Evolutionary conservation across 2,329 filamentous ascomycete genomes (phyloP), one percentile per base, ranked within the genome.

Genomic region (Xylariaceae sp.): DNA sequence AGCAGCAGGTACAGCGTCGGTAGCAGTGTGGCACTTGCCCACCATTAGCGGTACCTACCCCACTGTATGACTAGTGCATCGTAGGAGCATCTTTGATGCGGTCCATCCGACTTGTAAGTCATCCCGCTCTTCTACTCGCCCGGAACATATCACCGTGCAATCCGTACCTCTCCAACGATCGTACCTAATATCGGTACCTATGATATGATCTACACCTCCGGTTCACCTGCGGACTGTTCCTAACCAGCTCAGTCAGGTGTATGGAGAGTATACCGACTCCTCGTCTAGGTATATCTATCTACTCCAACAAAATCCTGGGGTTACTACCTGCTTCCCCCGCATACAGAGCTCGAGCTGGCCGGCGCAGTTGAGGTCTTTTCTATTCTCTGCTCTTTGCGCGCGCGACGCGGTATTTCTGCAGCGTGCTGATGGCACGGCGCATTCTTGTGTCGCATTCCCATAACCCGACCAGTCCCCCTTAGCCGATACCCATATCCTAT

Each of bases 261-360:
- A 42, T 37, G 52, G 9, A n/a, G 10, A 49, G 15, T 30, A 49
- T 49, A 51, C 49, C 49, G 11, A 50, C n/a, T 10, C 13, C 37
- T 23, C 48, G 23, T 42, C 37, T 50, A n/a, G 49, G 18, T 35
- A 51, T 35, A 34, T 9, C 49, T 51, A n/a, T 42, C 23, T 30
- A 44, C 47, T 49, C 51, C 55, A 56, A 9, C 49, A 10, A 39
- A 39, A n/a, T 55, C 17, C 53, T 48, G 55, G 58, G 62, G 62
- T 62, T 62, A 61, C 61, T 62, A 61, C 61, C 54, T 53, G 55
- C 58, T 60, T 67, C 67, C 62, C 67, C 66, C 11, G 17, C 8
- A 35, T 45, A 51, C 23, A 52, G 49, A 17, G 11, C 65, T 64
- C 57, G 47, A 4, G 62, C 53, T 55, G 42, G 60, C 39, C 48